These are phyloP conservation scores for Linum trigynum DNA, from an alignment of 345 rosid species.

Conservation along the genomic window DNA sequence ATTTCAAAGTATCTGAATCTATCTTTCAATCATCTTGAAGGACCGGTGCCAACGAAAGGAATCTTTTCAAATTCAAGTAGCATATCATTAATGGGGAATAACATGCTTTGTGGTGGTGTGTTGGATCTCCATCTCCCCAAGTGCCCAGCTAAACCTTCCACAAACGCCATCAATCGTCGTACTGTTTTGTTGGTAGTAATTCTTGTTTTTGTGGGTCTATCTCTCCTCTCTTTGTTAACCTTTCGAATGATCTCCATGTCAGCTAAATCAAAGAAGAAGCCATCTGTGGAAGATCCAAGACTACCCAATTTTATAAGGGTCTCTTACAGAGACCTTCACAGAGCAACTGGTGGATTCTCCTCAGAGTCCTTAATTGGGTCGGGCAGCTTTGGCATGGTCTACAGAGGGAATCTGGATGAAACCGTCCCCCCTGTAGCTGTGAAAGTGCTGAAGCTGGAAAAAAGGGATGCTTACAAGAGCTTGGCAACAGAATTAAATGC, in stretches of 20 bases:
- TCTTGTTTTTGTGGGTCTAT: too few relatives aligned
- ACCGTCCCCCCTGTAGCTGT: neutral
- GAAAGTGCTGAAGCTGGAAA: constrained; percentile 11
- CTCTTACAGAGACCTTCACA: too few relatives aligned
- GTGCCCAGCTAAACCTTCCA: neutral
- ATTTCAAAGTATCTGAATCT: neutral
- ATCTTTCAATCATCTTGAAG: neutral
- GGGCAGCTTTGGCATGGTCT: too few relatives aligned
- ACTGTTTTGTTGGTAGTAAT: too few relatives aligned
- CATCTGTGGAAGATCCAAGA: too few relatives aligned
- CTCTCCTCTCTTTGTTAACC: too few relatives aligned
- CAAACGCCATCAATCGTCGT: neutral
- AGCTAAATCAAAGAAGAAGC: too few relatives aligned
- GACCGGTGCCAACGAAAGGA: neutral
- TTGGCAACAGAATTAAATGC: constrained; percentile 15
- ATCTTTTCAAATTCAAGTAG: neutral
- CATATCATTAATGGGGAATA: neutral
- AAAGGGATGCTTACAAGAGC: constrained; percentile 12
- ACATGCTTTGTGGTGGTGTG: neutral
- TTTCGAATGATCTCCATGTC: too few relatives aligned
- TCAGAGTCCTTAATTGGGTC: too few relatives aligned
- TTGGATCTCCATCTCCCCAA: neutral
- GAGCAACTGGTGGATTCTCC: too few relatives aligned
- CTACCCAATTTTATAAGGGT: too few relatives aligned
- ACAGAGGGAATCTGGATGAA: too few relatives aligned